Percentiles rank a stretch among this genome's conserved stretches.
phyloP scores from a whole-genome alignment of 2,329 filamentous ascomycete genomes.

The Aspergillus costaricaensis region DNA sequence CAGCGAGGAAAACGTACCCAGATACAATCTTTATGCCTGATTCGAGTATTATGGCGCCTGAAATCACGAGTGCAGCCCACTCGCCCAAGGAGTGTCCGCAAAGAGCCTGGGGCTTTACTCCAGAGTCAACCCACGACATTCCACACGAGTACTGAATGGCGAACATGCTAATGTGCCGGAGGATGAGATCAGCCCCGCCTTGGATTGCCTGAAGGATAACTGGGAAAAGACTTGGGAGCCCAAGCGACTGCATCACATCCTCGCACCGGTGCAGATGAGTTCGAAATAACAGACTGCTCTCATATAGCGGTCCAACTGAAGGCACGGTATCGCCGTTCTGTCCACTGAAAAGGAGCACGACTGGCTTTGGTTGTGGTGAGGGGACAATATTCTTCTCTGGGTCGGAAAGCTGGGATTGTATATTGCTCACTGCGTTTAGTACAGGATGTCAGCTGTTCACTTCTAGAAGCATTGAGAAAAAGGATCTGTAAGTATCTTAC shows the following conservation, averaged over 20 bases:
- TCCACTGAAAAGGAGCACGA: slow-evolving; percentile 6
- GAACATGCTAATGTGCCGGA: slow-evolving; percentile 43
- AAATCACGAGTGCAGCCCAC: slow-evolving; percentile 38
- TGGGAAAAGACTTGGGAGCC: slow-evolving; percentile 37
- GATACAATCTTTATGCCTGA: slow-evolving; percentile 6
- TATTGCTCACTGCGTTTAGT: too few species aligned
- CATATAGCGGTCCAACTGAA: not conserved
- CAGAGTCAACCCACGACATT: slow-evolving; percentile 41
- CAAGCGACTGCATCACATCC: slow-evolving; percentile 18
- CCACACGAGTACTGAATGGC: slow-evolving; percentile 43
- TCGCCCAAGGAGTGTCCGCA: slow-evolving; percentile 46
- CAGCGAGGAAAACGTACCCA: too few species aligned
- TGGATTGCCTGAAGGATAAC: slow-evolving; percentile 26
- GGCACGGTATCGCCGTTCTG: not conserved
- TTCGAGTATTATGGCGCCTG: slow-evolving; percentile 31
- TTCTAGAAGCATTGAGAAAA: too few species aligned
- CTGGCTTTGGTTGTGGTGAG: not conserved
- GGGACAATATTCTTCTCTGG: too few species aligned
- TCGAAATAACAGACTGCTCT: not conserved
- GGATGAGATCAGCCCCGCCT: slow-evolving; percentile 22
- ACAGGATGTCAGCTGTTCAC: too few species aligned
- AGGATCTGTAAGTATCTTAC: too few species aligned
- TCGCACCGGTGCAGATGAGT: slow-evolving; percentile 32
- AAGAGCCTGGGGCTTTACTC: slow-evolving; percentile 34
- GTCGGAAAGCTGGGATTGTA: too few species aligned